Evolutionary conservation across 257 asterid species (phyloP).

Genomic region (Scutellaria barbata): DNA sequence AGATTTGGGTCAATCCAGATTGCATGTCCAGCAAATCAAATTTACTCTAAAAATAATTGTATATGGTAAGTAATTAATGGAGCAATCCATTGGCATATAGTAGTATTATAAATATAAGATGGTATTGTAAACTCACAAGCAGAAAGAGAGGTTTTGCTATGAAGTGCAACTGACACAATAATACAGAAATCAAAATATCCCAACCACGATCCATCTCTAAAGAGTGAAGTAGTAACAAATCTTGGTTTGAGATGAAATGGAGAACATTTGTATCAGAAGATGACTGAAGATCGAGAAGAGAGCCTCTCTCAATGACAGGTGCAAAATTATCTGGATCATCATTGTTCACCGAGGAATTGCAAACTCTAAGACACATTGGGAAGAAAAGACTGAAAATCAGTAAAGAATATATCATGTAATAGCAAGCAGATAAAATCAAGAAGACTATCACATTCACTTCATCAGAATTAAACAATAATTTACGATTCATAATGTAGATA

Average conservation of each 20-base stretch:
- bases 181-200: conserved; percentile 18
- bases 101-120: too few relatives aligned
- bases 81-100: too few relatives aligned
- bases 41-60: too few relatives aligned
- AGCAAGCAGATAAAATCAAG: conserved; percentile 4
- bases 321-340: conserved; percentile 27
- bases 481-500: neutral
- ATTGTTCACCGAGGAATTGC: conserved; percentile 60
- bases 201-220: conserved; percentile 24
- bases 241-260: conserved; percentile 27
- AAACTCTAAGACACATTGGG: conserved; percentile 47
- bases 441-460: neutral
- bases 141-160: neutral
- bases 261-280: conserved; percentile 28
- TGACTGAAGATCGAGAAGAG: conserved; percentile 13
- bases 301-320: conserved; percentile 21
- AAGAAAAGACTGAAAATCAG: conserved; percentile 39
- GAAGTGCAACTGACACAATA: neutral
- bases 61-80: too few relatives aligned
- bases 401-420: neutral
- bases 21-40: too few relatives aligned
- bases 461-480: conserved; percentile 13
- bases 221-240: neutral
- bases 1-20: too few relatives aligned
- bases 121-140: too few relatives aligned